Evolutionary conservation across 306 rosid species (phyloP), one percentile per base, ranked within the genome.

Genomic region (Calophaca sinica): DNA sequence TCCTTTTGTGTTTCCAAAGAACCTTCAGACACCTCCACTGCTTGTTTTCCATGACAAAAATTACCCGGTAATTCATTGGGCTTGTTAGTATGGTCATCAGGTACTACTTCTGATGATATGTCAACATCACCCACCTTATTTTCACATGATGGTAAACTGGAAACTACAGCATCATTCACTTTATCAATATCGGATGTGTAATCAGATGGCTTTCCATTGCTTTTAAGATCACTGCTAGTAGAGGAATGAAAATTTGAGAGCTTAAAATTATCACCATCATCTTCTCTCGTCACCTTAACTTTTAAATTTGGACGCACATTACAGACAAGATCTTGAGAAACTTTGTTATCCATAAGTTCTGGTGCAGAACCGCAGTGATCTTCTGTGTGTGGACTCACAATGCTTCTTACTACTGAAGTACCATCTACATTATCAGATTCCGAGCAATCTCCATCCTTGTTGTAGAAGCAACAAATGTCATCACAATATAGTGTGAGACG

Each of bases 391-490:
- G 86, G 84, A 86, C 84, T 79, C 46, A 10, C 72, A 35, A 55
- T 5, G 11, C 75, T 82, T 84, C 77, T 84, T 63, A 65, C 86
- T 46, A 76, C 87, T 46, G 72, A 55, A 61, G 76, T 66, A 57
- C 66, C 83, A 61, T 81, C 82, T 13, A 70, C 74, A 61, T 53
- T 68, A 38, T 61, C 76, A 67, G 77, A 74, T 13, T 52, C 84
- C 77, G 62, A 71, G 80, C 75, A 72, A 72, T 76, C 87, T 82
- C 82, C 86, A 50, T 75, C 85, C 99, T 91, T 87, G 74, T 70
- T 60, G 61, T 83, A 78, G 53, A 76, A 76, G 84, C 81, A 80
- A 75, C 65, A 89, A 53, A 78, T 75, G 73, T 87, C 84, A 78
- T 81, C 79, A 80, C 54, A 66, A 73, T 39, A 58, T 61, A 44